Base-by-base conservation (phyloP, 108 stramenopile genomes). In the Epithemia pelagica region DNA sequence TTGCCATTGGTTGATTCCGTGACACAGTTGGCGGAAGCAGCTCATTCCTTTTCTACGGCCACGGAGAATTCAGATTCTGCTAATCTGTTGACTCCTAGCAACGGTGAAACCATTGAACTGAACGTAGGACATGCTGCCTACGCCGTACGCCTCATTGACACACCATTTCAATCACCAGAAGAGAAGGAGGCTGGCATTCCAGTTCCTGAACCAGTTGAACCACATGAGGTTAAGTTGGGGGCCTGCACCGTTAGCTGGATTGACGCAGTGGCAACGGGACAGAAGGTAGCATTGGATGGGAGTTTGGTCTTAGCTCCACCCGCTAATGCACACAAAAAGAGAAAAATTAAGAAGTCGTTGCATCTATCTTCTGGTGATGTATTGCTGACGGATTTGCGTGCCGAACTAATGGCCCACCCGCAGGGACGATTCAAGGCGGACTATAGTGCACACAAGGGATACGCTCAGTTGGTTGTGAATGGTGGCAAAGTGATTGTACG, bases 351-450 rank as follows among this genome's bases (percentile, higher is more conserved):
- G 10, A 33, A 33, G 68, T 70, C 74, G 3, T 63, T 92, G 28
- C 85, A 92, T 80, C 64, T 92, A 0, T 89, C 87, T 54, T 82
- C 87, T 32, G 91, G 91, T 23, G 94, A 95, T 55, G 86, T 95
- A 2, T 72, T 95, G 29, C 77, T 95, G 31, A 95, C 94, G 8
- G 94, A 95, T 71, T 74, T 95, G 52, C 84, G 89, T 31, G 75
- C 89, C 0, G 89, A 95, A 68, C 61, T 95, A 10, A 90, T 87
- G 62, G 88, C 87, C 19, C 37, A 46, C 37, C 37, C 37, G 37
- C 37, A 46, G 15, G 73, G 81, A 64, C 85, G 90, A 23, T 90
- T 92, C 90, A 95, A 92, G 67, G 94, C 91, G 0, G 91, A 92
- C 61, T 92, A 92, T 66, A 72, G 85, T 32, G 79, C 90, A 26